Conservation (phyloP, 495 filamentous ascomycete species). For the Aspergillus heteromorphus region DNA sequence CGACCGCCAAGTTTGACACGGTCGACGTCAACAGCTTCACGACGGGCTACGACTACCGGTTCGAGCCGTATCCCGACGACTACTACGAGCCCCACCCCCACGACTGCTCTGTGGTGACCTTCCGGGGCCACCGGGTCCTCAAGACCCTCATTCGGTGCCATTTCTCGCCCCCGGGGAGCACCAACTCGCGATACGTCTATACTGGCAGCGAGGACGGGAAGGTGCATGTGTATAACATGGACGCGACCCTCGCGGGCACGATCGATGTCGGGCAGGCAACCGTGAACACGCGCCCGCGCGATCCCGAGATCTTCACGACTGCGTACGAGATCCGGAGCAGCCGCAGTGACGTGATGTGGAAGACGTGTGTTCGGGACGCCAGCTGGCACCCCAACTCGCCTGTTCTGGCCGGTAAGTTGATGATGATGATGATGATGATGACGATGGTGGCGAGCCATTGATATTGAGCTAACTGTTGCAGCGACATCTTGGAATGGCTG, state of each 20-base stretch:
- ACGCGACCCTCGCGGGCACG: conserved; percentile 76
- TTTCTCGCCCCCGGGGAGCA: conserved; percentile 85
- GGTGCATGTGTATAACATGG: conserved; percentile 89
- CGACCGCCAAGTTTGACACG: conserved; percentile 54
- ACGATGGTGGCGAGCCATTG: not conserved
- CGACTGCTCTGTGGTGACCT: conserved; percentile 91
- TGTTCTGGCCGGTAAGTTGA: conserved; percentile 77
- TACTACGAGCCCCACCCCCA: conserved; percentile 71
- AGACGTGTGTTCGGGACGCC: conserved; percentile 84
- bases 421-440: too few relatives aligned
- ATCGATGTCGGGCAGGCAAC: conserved; percentile 75
- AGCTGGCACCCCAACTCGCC: conserved; percentile 93
- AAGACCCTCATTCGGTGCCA: conserved; percentile 92
- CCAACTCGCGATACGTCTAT: conserved; percentile 90
- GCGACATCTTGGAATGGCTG: conserved; percentile 79
- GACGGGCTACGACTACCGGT: conserved; percentile 83
- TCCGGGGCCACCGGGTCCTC: conserved; percentile 80
- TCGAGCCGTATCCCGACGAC: conserved; percentile 59
- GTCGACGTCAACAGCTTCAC: conserved; percentile 51
- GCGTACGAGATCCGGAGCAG: conserved; percentile 32
- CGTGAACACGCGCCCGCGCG: conserved; percentile 49
- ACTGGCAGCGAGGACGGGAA: conserved; percentile 81
- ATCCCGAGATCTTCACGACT: conserved; percentile 35
- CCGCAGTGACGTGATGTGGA: conserved; percentile 49
- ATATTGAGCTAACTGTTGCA: conserved; percentile 28